Percentiles rank a stretch among this genome's conserved stretches.
These are phyloP conservation scores for Tolypocladium album DNA, from an alignment of 2,329 filamentous ascomycete species.

Conservation along the genomic window DNA sequence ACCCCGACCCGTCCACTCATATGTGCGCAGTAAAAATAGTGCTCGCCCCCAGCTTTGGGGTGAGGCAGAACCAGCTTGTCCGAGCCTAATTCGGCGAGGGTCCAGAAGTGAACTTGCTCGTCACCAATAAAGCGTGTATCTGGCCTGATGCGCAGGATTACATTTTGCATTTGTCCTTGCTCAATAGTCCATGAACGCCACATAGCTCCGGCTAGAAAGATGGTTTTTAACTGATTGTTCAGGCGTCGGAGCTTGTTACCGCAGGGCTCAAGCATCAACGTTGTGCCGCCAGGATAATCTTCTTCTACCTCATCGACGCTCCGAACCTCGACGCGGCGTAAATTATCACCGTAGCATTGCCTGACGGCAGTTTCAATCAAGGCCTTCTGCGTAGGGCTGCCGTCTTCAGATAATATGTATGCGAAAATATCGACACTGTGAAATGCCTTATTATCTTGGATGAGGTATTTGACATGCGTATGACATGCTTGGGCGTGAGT, in stretches of 20 bases:
- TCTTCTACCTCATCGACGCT: background rate
- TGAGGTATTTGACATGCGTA: background rate
- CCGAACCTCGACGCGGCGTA: background rate
- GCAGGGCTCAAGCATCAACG: background rate
- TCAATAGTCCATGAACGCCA: background rate
- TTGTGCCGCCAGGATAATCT: background rate
- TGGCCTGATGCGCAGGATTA: background rate
- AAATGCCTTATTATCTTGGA: background rate
- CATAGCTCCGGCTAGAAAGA: background rate
- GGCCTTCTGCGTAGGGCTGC: background rate
- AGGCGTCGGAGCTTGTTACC: background rate
- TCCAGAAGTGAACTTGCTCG: background rate
- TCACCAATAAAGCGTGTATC: background rate
- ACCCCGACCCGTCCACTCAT: background rate
- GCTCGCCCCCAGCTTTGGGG: background rate
- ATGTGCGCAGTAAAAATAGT: background rate
- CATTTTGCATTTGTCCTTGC: background rate
- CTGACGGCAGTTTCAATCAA: background rate
- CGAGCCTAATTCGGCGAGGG: background rate
- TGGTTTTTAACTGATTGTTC: background rate
- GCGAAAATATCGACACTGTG: background rate
- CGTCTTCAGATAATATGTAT: background rate
- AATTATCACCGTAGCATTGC: background rate
- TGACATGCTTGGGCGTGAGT: background rate
- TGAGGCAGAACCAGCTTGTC: background rate